A percentile compares a stretch with the other conserved stretches of the same genome.
Conservation (phyloP, 2,329 filamentous ascomycete genomes). For the Botrytis sinoallii region DNA sequence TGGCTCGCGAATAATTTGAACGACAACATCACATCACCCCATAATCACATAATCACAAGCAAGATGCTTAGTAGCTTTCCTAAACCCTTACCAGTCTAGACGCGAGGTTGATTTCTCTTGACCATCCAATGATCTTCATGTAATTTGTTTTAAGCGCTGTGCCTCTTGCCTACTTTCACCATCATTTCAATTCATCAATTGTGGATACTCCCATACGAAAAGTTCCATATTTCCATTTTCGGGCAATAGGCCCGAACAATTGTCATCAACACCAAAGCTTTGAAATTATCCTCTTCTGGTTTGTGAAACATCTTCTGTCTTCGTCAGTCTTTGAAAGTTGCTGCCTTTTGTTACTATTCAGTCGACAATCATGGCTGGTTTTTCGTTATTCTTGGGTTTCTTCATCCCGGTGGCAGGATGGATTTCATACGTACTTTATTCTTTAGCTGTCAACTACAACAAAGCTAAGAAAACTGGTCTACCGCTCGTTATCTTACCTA, state of each 20-base stretch:
- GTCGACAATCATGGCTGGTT: neutral
- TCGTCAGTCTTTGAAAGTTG: neutral
- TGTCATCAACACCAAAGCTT: neutral
- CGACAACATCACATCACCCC: neutral
- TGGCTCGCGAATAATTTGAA: neutral
- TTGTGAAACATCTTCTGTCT: neutral
- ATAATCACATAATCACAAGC: neutral
- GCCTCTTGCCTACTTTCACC: neutral
- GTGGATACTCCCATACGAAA: neutral
- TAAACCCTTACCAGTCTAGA: neutral
- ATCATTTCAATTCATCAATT: neutral
- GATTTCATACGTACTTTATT: conserved; percentile 7
- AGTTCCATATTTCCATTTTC: neutral
- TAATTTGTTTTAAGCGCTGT: neutral
- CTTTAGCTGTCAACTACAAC: conserved; percentile 3
- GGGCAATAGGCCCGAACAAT: neutral
- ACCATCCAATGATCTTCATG: neutral
- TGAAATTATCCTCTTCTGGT: neutral
- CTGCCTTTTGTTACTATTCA: neutral
- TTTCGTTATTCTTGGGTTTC: conserved; percentile 7
- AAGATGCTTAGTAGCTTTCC: neutral
- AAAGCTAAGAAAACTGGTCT: conserved; percentile 4
- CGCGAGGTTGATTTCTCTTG: neutral
- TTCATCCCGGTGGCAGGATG: conserved; percentile 1
- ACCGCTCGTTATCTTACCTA: conserved; percentile 10